These are phyloP conservation scores for Cantharellus cinnabarinus DNA, from an alignment of 768 basidiomycete species.

Conservation along the genomic window DNA sequence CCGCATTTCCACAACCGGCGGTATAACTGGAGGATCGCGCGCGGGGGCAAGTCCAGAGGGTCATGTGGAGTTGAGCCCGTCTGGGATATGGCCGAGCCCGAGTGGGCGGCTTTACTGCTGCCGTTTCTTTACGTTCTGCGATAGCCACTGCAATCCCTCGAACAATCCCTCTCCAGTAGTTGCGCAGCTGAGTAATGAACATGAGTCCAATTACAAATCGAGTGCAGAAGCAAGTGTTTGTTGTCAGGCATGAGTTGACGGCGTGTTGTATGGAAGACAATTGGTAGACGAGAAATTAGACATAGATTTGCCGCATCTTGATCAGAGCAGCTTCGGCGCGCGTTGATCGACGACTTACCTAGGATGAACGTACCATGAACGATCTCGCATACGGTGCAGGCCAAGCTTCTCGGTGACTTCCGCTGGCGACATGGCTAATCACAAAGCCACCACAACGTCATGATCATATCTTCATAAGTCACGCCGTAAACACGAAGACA, in stretches of 20 bases:
- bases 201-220: neutral
- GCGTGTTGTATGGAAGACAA: neutral
- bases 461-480: too few relatives aligned
- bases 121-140: slow-evolving; percentile 71
- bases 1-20: too few relatives aligned
- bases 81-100: too few relatives aligned
- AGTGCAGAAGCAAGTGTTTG: neutral
- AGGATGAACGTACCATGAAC: slow-evolving; percentile 30
- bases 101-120: slow-evolving; percentile 20
- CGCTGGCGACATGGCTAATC: slow-evolving; percentile 26
- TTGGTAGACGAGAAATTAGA: neutral
- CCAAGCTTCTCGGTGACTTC: slow-evolving; percentile 30
- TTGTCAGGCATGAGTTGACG: neutral
- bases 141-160: slow-evolving; percentile 26
- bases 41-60: too few relatives aligned
- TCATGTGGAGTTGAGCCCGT: too few relatives aligned
- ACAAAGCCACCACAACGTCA: neutral
- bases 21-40: too few relatives aligned
- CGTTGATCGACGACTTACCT: slow-evolving; percentile 16
- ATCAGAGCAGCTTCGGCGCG: too few relatives aligned
- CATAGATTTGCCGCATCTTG: neutral
- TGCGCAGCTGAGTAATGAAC: slow-evolving; percentile 16
- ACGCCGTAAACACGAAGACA: too few relatives aligned
- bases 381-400: slow-evolving; percentile 25
- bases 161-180: slow-evolving; percentile 28